A percentile compares a stretch with the other conserved stretches of the same genome.
phyloP scores from a whole-genome alignment of 208 protist species.

The Naegleria fowleri region DNA sequence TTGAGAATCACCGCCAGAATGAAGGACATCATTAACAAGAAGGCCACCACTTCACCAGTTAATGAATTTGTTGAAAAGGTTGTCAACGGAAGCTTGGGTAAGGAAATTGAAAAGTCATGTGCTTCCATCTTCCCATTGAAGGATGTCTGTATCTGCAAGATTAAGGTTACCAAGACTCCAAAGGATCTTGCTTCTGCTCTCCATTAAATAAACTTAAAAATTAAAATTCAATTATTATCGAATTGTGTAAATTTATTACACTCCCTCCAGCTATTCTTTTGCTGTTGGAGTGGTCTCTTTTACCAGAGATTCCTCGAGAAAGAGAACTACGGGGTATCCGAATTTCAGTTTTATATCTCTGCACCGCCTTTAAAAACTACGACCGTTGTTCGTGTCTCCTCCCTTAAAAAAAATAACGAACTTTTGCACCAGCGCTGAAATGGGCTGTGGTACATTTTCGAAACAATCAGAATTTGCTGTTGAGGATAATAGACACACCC shows the following conservation, averaged over 20 bases:
- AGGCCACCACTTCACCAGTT: constrained; percentile 74
- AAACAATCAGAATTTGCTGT: background rate
- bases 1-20: constrained; percentile 87
- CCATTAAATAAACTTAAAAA: constrained; percentile 29
- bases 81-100: constrained; percentile 83
- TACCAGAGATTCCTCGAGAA: too few species aligned
- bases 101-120: constrained; percentile 87
- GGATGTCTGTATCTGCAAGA: constrained; percentile 96
- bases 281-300: too few species aligned
- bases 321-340: too few species aligned
- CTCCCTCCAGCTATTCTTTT: too few species aligned
- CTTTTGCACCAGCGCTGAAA: background rate
- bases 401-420: background rate
- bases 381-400: background rate
- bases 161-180: constrained; percentile 90
- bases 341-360: too few species aligned
- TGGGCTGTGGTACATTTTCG: background rate
- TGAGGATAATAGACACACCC: background rate
- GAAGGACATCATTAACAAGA: constrained; percentile 83
- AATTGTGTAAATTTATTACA: background rate
- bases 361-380: background rate
- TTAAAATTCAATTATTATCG: background rate
- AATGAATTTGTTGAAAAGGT: constrained; percentile 89
- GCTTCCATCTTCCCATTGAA: constrained; percentile 91
- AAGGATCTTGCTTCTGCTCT: constrained; percentile 76